These are phyloP conservation scores for Skeletonema tropicum DNA, from an alignment of 108 stramenopile genomes.

Conservation along the genomic window DNA sequence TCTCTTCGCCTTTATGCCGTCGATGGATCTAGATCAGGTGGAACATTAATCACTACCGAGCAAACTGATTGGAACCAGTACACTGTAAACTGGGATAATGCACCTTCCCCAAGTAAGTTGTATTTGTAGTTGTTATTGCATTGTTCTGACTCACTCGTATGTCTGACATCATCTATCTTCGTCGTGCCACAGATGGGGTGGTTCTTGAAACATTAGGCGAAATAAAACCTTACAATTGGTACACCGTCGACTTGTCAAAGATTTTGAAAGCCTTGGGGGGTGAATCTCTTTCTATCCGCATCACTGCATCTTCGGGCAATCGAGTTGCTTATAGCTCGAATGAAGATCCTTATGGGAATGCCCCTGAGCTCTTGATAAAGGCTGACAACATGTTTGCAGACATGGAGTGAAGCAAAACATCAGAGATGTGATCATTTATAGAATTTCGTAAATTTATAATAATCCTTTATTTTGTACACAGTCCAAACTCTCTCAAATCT, in stretches of 20 bases:
- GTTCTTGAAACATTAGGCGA: constrained; percentile 37
- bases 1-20: constrained; percentile 46
- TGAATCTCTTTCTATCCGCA: constrained; percentile 38
- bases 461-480: constrained; percentile 2
- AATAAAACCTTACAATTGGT: constrained; percentile 42
- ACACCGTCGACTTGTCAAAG: constrained; percentile 36
- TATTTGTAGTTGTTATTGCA: too few species aligned
- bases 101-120: constrained; percentile 20
- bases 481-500: neutral
- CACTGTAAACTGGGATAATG: constrained; percentile 31
- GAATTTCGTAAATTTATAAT: neutral
- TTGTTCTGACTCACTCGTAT: too few species aligned
- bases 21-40: constrained; percentile 47
- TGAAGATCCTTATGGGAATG: constrained; percentile 38
- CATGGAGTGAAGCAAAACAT: constrained; percentile 1
- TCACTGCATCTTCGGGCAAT: constrained; percentile 42
- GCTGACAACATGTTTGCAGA: constrained; percentile 30
- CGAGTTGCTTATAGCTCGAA: constrained; percentile 36
- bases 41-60: constrained; percentile 32
- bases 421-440: neutral
- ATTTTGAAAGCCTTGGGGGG: constrained; percentile 27
- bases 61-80: constrained; percentile 37
- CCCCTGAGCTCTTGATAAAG: constrained; percentile 41
- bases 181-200: constrained; percentile 18
- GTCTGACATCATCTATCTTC: too few species aligned